A percentile compares a stretch with the other conserved stretches of the same genome.
Conservation (phyloP, 164 flowering plant species). For the Piper betle region DNA sequence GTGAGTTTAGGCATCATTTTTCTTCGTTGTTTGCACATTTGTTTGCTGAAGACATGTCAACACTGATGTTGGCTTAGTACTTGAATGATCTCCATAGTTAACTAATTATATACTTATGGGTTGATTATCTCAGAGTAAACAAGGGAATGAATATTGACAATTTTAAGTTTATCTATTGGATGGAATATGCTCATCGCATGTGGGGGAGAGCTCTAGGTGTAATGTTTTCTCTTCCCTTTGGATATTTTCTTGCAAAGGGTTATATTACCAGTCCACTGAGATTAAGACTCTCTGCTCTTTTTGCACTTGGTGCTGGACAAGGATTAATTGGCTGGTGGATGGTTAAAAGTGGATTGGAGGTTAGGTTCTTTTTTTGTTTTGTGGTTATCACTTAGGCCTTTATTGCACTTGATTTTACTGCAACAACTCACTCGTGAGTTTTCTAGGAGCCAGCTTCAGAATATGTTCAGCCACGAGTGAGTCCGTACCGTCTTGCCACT, state of each 20-base stretch:
- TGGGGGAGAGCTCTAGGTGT: slow-evolving; percentile 95
- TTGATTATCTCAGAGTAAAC: slow-evolving; percentile 47
- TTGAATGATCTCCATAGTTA: background rate
- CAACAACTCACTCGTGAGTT: background rate
- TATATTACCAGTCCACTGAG: slow-evolving; percentile 67
- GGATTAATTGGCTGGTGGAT: slow-evolving; percentile 99
- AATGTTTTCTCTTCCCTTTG: slow-evolving; percentile 79
- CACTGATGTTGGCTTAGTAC: background rate
- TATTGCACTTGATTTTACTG: background rate
- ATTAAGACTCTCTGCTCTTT: slow-evolving; percentile 67
- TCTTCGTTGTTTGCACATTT: background rate
- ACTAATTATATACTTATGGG: background rate
- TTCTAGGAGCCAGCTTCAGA: slow-evolving; percentile 62
- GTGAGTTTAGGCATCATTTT: slow-evolving; percentile 27
- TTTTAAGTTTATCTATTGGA: slow-evolving; percentile 97
- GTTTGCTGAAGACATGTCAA: background rate
- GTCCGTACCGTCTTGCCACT: slow-evolving; percentile 93
- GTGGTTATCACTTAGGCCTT: background rate
- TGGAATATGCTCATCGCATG: slow-evolving; percentile 99
- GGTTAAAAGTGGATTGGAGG: slow-evolving; percentile 99
- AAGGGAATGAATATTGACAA: slow-evolving; percentile 83
- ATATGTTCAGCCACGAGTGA: slow-evolving; percentile 77
- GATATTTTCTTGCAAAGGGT: slow-evolving; percentile 79
- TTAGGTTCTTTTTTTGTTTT: slow-evolving; percentile 10
- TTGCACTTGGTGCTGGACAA: slow-evolving; percentile 95